These are phyloP conservation scores for Rhodotorula sp. DNA, from an alignment of 1,284 basidiomycete species.

Conservation along the genomic window DNA sequence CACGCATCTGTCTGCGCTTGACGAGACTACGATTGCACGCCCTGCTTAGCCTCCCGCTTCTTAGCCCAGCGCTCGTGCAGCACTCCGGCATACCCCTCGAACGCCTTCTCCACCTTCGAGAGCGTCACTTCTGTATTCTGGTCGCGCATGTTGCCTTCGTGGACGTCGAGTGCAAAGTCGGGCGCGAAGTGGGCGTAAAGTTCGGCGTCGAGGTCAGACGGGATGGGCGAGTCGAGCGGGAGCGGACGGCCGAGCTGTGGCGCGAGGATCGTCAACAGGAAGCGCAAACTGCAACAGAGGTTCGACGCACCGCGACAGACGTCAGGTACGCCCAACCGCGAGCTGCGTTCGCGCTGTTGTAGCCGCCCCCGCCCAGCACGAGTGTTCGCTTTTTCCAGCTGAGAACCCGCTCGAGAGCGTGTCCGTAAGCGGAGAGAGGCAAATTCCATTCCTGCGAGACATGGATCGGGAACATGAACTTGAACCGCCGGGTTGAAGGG, in stretches of 20 bases:
- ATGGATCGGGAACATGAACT: accelerated
- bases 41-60: too few relatives aligned
- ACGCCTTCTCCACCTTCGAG: constrained; percentile 42
- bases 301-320: constrained; percentile 61
- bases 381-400: constrained; percentile 15
- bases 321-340: constrained; percentile 81
- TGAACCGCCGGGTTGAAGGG: constrained; percentile 31
- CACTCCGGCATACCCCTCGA: constrained; percentile 18
- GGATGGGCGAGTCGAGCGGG: constrained; percentile 62
- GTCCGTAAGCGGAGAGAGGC: constrained; percentile 1
- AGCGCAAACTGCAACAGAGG: not conserved
- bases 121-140: constrained; percentile 62
- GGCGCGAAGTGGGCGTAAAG: constrained; percentile 63
- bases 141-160: constrained; percentile 66
- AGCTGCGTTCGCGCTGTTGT: constrained; percentile 74
- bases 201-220: constrained; percentile 51
- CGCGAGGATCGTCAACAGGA: not conserved
- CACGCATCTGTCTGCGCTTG: too few relatives aligned
- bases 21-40: too few relatives aligned
- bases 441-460: constrained; percentile 63
- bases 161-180: constrained; percentile 73
- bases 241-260: constrained; percentile 58
- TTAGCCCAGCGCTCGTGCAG: not conserved
- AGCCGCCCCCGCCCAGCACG: constrained; percentile 60
- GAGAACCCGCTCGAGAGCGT: constrained; percentile 50